Base-by-base conservation (phyloP, 225 moss, liverwort and hornwort genomes). In the Pseudoscleropodium purum region DNA sequence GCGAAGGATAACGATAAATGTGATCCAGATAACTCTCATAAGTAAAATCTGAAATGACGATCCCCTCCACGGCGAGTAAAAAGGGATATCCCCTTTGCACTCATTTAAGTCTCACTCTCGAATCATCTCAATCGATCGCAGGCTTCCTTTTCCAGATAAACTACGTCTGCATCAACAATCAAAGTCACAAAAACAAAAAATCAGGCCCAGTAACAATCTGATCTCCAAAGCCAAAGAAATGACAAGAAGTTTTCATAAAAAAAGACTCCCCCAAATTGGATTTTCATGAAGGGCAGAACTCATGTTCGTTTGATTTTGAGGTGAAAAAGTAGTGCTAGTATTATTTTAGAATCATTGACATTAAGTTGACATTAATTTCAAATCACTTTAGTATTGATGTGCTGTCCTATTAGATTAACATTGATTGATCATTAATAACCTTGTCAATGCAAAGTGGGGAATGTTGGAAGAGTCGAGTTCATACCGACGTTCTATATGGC, bases 401-500 rank as follows among this genome's bases (percentile, higher is more conserved):
- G 15, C 54, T 39, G 70, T 57, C 39, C 37, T n/a, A 64, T 15
- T 19, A 27, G 19, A 36, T 37, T 60, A 27, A 49, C 9, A 60
- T 47, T 56, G 20, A 47, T 27, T 74, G 29, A 63, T 68, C 79
- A 57, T 24, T 34, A 9, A 33, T 33, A 26, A 33, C 25, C 57
- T 57, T 31, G 26, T 43, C 39, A 43, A 72, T 9, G 61, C 33
- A 16, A 31, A 34, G 18, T 6, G 24, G 23, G 14, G 17, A 64
- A n/a, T 87, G 18, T 68, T 56, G 15, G 10, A 79, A 56, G 41
- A 60, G 81, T 86, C 47, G 18, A 52, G 56, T 70, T 87, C 95
- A 87, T 95, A 99, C 99, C 95, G 97, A 99, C 60, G 97, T 99
- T 94, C 99, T 95, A 72, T 99, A 99, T 36, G 97, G 96, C 41